Conservation (phyloP, 2,329 filamentous ascomycete genomes). For the Metarhizium humberi region DNA sequence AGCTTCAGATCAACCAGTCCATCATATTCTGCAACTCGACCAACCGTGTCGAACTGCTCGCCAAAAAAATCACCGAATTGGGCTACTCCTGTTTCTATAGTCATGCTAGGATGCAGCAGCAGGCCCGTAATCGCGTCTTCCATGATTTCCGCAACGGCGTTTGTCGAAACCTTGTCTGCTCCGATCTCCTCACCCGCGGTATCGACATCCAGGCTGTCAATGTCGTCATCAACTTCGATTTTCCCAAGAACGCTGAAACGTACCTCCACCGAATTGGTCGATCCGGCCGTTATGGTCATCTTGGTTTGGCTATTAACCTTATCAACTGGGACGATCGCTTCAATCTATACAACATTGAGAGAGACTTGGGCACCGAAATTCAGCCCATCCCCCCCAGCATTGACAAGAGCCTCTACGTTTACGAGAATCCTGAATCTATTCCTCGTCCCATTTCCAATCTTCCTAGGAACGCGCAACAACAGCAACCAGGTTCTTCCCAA, state of each 20-base stretch:
- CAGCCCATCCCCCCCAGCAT: conserved; percentile 90
- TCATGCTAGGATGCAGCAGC: conserved; percentile 95
- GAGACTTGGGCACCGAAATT: conserved; percentile 94
- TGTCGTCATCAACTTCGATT: conserved; percentile 99
- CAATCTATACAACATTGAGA: conserved; percentile 97
- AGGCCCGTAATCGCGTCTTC: conserved; percentile 95
- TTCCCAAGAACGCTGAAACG: conserved; percentile 98
- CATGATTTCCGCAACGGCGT: conserved; percentile 98
- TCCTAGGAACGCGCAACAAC: conserved; percentile 20
- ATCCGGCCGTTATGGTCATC: conserved; percentile 91
- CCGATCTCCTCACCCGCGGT: conserved; percentile 92
- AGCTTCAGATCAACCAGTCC: conserved; percentile 98
- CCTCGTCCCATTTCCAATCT: conserved; percentile 64
- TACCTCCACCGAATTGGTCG: conserved; percentile 97
- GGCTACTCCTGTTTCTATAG: conserved; percentile 99
- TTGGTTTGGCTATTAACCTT: conserved; percentile 95
- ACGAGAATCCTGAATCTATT: conserved; percentile 91
- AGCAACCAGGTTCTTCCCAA: conserved; percentile 17
- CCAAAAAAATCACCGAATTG: conserved; percentile 98
- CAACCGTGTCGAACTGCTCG: conserved; percentile 91
- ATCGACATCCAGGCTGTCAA: conserved; percentile 99
- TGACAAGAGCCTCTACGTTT: conserved; percentile 97
- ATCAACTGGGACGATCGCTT: conserved; percentile 99
- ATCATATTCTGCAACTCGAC: conserved; percentile 99
- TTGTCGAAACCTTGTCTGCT: conserved; percentile 96